Base-by-base conservation (phyloP, 2,329 filamentous ascomycete genomes). In the Aureobasidium mangrovei region DNA sequence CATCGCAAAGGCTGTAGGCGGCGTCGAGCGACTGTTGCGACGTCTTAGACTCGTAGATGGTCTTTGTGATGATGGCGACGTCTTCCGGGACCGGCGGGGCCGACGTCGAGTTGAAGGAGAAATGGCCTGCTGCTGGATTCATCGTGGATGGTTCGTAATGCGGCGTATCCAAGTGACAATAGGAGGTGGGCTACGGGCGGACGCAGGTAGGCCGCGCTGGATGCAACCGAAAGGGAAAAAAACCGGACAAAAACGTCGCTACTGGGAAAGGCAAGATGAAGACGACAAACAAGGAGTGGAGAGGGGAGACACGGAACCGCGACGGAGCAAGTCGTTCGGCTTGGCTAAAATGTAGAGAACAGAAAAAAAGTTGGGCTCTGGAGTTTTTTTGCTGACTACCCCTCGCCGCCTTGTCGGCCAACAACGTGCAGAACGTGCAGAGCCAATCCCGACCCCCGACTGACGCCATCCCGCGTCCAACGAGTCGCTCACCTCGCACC, bases 1-100 rank as follows among this genome's bases (percentile, higher is more conserved):
- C 69, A 54, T 83, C 82, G 54, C 79, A 79, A 57, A 87, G 74
- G 40, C 77, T 77, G 66, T 87, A 86, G 18, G 83, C 74, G 56
- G 79, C 80, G 64, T 86, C 82, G 42, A 81, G 73, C 8, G 77
- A 79, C 54, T 72, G 71, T 62, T 79, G 76, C 51, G 77, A 79
- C 29, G 76, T 75, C 64, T 78, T 74, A 29, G 75, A 72, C 43
- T 69, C 72, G 64, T 76, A 72, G 59, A 75, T 72, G 57, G 68
- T 67, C 61, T 63, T 65, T 40, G 72, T 64, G 45, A 77, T 66
- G 41, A 68, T 65, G 45, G 66, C 63, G 54, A 77, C 66, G 55
- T 77, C 75, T 55, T 75, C 72, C n/a, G 68, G 62, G 28, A 72
- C 70, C 38, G 74, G 75, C 44, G 74, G 67, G 55, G 71, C 64